phyloP scores from a whole-genome alignment of 1,284 basidiomycete genomes.

The Ustilago hordei region DNA sequence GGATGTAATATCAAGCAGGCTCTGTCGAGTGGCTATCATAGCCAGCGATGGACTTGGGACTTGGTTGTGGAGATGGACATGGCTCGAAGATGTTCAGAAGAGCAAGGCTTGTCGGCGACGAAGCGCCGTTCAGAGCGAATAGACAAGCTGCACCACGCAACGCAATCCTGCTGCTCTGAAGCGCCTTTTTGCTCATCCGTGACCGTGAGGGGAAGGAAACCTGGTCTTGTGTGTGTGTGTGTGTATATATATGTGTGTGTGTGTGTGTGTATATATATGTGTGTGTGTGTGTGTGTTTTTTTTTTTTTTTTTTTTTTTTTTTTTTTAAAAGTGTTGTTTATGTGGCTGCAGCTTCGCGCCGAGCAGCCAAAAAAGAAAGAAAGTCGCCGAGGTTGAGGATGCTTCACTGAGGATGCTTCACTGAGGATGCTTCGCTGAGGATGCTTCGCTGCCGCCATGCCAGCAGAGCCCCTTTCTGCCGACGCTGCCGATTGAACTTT shows the following conservation, averaged over 20 bases:
- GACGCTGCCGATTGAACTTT: slow-evolving; percentile 7
- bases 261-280: too few relatives aligned
- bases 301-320: background rate
- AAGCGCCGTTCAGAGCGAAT: background rate
- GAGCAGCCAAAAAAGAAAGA: background rate
- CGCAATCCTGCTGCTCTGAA: background rate
- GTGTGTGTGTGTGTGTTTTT: background rate
- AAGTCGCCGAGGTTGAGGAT: too few relatives aligned
- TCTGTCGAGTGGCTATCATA: too few relatives aligned
- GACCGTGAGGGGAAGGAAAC: background rate
- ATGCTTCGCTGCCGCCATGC: background rate
- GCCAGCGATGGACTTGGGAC: too few relatives aligned
- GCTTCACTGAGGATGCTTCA: background rate
- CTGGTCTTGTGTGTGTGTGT: background rate
- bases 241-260: background rate
- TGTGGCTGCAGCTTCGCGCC: slow-evolving; percentile 14
- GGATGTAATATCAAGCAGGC: too few relatives aligned
- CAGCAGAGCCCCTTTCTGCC: slow-evolving; percentile 11
- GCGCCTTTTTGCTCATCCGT: background rate
- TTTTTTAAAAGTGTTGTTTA: slow-evolving; percentile 4
- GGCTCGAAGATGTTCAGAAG: background rate
- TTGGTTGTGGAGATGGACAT: too few relatives aligned
- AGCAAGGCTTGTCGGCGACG: background rate
- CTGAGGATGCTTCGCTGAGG: background rate
- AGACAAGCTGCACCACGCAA: slow-evolving; percentile 8